Evolutionary conservation across 2,329 filamentous ascomycete species (phyloP).

Genomic region (Sclerotinia spermophila): DNA sequence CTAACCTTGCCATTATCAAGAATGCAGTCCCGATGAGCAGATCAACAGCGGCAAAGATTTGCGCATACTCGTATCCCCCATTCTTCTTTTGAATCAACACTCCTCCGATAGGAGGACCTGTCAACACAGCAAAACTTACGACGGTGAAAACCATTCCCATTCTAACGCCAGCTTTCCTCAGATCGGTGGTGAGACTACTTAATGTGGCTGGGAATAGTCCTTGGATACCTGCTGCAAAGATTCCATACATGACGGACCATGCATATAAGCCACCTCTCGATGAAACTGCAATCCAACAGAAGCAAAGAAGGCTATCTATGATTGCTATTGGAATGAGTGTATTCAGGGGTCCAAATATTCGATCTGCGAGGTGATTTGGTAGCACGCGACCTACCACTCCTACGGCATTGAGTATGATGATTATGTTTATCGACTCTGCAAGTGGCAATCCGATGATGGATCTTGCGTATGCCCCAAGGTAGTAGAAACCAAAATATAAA

Average conservation of each 20-base stretch:
- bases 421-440: slow-evolving; percentile 45
- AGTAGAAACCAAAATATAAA: slow-evolving; percentile 44
- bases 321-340: slow-evolving; percentile 45
- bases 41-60: slow-evolving; percentile 47
- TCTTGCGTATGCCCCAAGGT: slow-evolving; percentile 40
- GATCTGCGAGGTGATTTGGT: slow-evolving; percentile 47
- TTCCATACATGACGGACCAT: slow-evolving; percentile 50
- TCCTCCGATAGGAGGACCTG: slow-evolving; percentile 53
- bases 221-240: slow-evolving; percentile 49
- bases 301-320: slow-evolving; percentile 37
- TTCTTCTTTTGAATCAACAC: slow-evolving; percentile 45
- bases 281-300: slow-evolving; percentile 49
- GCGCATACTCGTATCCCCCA: slow-evolving; percentile 48
- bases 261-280: slow-evolving; percentile 44
- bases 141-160: slow-evolving; percentile 54
- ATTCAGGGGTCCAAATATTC: slow-evolving; percentile 50
- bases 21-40: slow-evolving; percentile 44
- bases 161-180: slow-evolving; percentile 52
- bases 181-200: slow-evolving; percentile 48
- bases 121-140: slow-evolving; percentile 51
- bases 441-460: slow-evolving; percentile 40
- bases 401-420: slow-evolving; percentile 52
- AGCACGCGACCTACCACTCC: slow-evolving; percentile 48
- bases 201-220: slow-evolving; percentile 50
- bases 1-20: slow-evolving; percentile 41